phyloP scores from a whole-genome alignment of 257 asterid species.

The Solanum etuberosum region DNA sequence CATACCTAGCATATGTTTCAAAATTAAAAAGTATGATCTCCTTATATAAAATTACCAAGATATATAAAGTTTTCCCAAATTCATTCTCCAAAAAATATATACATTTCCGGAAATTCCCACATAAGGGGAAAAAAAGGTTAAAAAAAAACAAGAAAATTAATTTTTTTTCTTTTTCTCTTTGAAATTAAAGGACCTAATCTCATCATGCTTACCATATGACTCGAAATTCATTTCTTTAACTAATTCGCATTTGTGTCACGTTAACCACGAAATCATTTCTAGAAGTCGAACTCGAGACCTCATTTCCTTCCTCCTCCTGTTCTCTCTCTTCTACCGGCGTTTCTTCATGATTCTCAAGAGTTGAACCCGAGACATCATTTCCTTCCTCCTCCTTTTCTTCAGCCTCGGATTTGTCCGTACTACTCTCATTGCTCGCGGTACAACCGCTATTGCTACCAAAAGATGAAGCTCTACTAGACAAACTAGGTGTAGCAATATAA shows the following conservation, averaged over 20 bases:
- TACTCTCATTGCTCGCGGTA: constrained; percentile 10
- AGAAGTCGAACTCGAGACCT: background rate
- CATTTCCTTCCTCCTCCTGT: background rate
- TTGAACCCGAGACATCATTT: background rate
- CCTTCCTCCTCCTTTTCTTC: background rate
- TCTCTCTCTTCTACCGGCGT: background rate
- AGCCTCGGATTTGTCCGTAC: constrained; percentile 2
- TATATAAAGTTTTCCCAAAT: background rate
- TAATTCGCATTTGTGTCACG: background rate
- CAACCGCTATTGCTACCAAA: constrained; percentile 43
- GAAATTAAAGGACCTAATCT: background rate
- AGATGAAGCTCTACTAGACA: constrained; percentile 56
- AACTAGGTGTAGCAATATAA: constrained; percentile 59
- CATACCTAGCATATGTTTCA: background rate
- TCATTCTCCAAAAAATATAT: constrained; percentile 34
- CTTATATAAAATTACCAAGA: background rate
- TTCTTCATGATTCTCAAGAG: background rate
- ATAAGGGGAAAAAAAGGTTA: background rate
- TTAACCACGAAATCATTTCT: background rate
- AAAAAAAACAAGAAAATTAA: background rate
- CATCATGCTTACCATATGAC: background rate
- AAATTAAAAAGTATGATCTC: background rate
- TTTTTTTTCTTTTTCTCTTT: background rate
- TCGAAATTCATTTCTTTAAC: background rate
- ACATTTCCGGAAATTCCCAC: constrained; percentile 25